Evolutionary conservation across 768 basidiomycete species (phyloP).

Genomic region (Tricholoma sp.): DNA sequence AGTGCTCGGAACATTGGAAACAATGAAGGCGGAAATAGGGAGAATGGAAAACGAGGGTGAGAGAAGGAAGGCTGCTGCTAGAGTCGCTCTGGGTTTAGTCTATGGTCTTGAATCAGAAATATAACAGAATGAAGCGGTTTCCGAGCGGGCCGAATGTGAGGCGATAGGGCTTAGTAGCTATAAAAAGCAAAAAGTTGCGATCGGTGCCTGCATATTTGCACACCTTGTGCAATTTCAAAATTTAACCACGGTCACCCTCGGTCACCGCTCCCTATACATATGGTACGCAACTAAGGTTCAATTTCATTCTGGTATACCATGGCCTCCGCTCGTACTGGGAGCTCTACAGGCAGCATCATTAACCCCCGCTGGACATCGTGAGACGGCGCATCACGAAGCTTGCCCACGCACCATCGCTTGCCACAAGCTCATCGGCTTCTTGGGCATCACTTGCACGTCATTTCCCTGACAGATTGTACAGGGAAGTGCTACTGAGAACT

Average conservation of each 20-base stretch:
- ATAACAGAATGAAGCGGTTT: neutral
- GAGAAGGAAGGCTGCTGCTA: conserved; percentile 62
- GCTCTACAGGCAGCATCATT: neutral
- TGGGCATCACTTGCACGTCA: neutral
- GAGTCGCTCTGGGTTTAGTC: conserved; percentile 67
- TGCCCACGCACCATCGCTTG: too few species aligned
- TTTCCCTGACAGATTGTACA: neutral
- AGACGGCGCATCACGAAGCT: neutral
- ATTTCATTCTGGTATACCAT: neutral
- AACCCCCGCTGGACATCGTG: neutral
- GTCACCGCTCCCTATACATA: too few species aligned
- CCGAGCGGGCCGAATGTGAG: neutral
- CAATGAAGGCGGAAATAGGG: conserved; percentile 71
- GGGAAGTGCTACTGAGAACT: neutral
- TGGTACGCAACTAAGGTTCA: too few species aligned
- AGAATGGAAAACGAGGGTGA: conserved; percentile 60
- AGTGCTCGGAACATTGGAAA: conserved; percentile 57
- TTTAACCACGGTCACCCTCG: too few species aligned
- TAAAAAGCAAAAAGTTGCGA: too few species aligned
- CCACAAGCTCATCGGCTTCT: neutral
- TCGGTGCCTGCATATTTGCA: too few species aligned
- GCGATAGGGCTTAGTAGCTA: neutral
- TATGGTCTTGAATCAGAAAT: conserved; percentile 47
- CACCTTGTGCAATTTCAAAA: too few species aligned
- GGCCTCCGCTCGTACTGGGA: neutral